Conservation (phyloP, 768 basidiomycete genomes). For the Multifurca ochricompacta region DNA sequence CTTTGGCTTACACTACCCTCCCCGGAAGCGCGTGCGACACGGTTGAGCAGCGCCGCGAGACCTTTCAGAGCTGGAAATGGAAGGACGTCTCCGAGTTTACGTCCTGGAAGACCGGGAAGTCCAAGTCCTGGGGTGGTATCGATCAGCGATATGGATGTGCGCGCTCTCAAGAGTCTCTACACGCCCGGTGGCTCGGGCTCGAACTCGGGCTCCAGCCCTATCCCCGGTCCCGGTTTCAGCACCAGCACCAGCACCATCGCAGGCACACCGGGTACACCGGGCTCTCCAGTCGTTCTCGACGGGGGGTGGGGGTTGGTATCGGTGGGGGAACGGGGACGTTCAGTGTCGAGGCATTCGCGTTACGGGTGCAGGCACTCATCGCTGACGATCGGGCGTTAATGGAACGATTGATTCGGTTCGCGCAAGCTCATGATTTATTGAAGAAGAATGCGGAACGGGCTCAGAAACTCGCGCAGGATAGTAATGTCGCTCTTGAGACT, state of each 20-base stretch:
- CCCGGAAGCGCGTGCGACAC: constrained; percentile 69
- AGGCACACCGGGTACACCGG: constrained; percentile 20
- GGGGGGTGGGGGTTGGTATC: neutral
- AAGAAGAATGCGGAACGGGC: constrained; percentile 91
- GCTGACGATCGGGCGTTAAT: constrained; percentile 79
- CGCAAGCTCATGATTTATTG: constrained; percentile 81
- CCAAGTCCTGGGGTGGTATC: constrained; percentile 37
- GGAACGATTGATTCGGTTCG: constrained; percentile 76
- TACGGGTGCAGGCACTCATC: constrained; percentile 72
- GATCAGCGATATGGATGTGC: constrained; percentile 78
- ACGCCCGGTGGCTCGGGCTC: constrained; percentile 33
- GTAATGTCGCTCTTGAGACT: constrained; percentile 68
- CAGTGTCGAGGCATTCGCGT: constrained; percentile 67
- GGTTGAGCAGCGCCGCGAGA: constrained; percentile 43
- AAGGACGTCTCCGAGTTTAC: constrained; percentile 23
- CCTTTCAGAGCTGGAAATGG: constrained; percentile 34
- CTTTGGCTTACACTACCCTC: constrained; percentile 82
- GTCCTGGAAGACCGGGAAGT: constrained; percentile 29
- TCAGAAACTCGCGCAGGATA: constrained; percentile 84
- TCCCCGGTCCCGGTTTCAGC: neutral
- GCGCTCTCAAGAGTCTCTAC: constrained; percentile 77
- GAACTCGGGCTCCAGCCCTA: too few species aligned
- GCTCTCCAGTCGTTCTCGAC: constrained; percentile 11
- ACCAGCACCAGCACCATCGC: neutral
- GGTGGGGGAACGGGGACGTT: constrained; percentile 40